Evolutionary conservation across 129 eudicot genomes (phyloP), one percentile per base, ranked within the genome.

Genomic region (Lonicera japonica): DNA sequence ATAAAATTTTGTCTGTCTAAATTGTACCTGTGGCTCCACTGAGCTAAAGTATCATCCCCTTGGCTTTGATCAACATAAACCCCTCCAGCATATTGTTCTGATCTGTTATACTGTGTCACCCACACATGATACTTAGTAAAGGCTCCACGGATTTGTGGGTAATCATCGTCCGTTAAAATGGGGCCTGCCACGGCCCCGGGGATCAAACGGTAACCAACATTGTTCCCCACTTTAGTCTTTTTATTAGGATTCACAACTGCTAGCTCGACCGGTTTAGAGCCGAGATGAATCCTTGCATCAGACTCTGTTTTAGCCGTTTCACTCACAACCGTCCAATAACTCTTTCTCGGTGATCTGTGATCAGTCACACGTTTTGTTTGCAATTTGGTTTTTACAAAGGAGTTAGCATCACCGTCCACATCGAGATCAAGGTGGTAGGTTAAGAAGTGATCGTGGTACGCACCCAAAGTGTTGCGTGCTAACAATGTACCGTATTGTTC

Each of bases 11-110:
- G 2, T n/a, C n/a, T 29, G 2, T 29, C 6, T 29, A 29, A n/a
- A n/a, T n/a, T n/a, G n/a, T 73, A 81, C 86, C 91, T 77, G 21
- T 19, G 51, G 64, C 64, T 75, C 87, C 87, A 84, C 5, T 40
- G 12, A 22, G 67, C 80, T 38, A 77, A 64, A 55, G 17, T 68
- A 29, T 78, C 87, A 55, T 72, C 80, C 43, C 87, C 86, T 13
- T 11, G 64, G 60, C 77, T 73, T 39, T 76, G 85, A 63, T 79
- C 83, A 52, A 58, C 52, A 65, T 50, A 79, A 17, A 65, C 15
- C 15, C 82, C 85, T 40, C 78, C 77, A 15, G 78, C 90, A 73
- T 78, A 79, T 59, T 72, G 68, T 63, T 83, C 86, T 7, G 80
- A 58, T 78, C 60, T 47, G 68, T 79, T 79, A 56, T 73, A 67